Conservation (phyloP, 2,329 filamentous ascomycete species). For the Fusarium sp. region DNA sequence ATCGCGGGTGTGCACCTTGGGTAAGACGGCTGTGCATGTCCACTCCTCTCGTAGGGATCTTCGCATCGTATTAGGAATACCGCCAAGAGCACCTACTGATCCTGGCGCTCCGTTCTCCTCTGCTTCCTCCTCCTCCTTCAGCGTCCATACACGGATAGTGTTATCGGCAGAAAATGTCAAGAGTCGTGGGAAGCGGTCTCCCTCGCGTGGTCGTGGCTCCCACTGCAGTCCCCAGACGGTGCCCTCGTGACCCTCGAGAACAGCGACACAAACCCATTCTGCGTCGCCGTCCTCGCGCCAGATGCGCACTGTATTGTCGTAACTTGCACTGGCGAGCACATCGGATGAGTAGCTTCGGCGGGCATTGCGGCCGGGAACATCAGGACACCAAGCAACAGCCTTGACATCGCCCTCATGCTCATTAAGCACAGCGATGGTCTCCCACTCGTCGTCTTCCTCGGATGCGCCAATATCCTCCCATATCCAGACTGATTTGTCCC, state of each 20-base stretch:
- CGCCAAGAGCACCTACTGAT: slow-evolving; percentile 60
- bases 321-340: slow-evolving; percentile 88
- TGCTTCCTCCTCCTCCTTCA: slow-evolving; percentile 63
- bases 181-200: slow-evolving; percentile 68
- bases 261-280: slow-evolving; percentile 91
- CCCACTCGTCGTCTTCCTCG: slow-evolving; percentile 92
- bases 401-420: slow-evolving; percentile 98
- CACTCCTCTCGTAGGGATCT: slow-evolving; percentile 83
- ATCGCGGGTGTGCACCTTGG: slow-evolving; percentile 79
- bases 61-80: slow-evolving; percentile 91
- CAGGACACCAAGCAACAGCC: slow-evolving; percentile 90
- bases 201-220: slow-evolving; percentile 60
- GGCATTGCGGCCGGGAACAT: slow-evolving; percentile 62
- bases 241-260: slow-evolving; percentile 81
- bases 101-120: slow-evolving; percentile 40
- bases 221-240: slow-evolving; percentile 93
- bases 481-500: slow-evolving; percentile 97
- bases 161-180: slow-evolving; percentile 88
- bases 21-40: slow-evolving; percentile 81
- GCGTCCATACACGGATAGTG: slow-evolving; percentile 82
- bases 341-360: slow-evolving; percentile 68
- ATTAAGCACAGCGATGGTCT: slow-evolving; percentile 93
- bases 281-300: slow-evolving; percentile 90
- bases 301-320: slow-evolving; percentile 89
- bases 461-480: slow-evolving; percentile 87